Conservation (phyloP, 148 eudicot genomes). For the Simmondsia chinensis region DNA sequence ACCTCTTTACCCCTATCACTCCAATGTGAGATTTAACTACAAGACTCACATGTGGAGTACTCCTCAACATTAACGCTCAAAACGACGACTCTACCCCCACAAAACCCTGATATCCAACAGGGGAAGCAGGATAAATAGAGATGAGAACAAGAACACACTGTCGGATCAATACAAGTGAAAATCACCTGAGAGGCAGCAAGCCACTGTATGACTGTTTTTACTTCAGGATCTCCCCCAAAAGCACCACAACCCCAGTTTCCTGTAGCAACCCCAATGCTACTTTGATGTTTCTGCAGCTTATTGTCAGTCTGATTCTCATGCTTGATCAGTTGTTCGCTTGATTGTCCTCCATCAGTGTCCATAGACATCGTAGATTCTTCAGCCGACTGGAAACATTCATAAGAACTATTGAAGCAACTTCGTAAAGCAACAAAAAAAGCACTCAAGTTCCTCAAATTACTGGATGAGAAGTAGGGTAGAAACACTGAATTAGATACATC, state of each 20-base stretch:
- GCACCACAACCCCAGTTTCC: constrained; percentile 99
- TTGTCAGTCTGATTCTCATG: constrained; percentile 5
- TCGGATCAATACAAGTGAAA: constrained; percentile 4
- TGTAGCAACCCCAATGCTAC: constrained; percentile 58
- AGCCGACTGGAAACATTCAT: constrained; percentile 7
- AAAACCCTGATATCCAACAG: not conserved
- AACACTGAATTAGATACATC: not conserved
- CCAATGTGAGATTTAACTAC: too few relatives aligned
- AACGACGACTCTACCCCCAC: not conserved
- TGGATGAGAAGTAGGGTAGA: not conserved
- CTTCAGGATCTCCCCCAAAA: constrained; percentile 96
- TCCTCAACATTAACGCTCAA: not conserved
- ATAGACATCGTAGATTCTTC: constrained; percentile 10
- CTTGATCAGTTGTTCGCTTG: constrained; percentile 5
- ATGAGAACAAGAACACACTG: too few relatives aligned
- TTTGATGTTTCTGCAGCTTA: constrained; percentile 13
- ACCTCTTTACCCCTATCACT: too few relatives aligned
- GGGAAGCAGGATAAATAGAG: too few relatives aligned
- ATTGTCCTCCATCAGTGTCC: constrained; percentile 5
- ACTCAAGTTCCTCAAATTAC: not conserved
- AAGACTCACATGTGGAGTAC: too few relatives aligned
- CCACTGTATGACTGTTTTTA: constrained; percentile 82
- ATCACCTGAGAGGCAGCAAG: constrained; percentile 92
- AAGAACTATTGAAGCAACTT: not conserved
- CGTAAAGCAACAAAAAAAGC: constrained; percentile 5